Percentiles rank a stretch among this genome's conserved stretches.
Conservation (phyloP, 2,329 filamentous ascomycete genomes). For the Diaporthe vaccinii region DNA sequence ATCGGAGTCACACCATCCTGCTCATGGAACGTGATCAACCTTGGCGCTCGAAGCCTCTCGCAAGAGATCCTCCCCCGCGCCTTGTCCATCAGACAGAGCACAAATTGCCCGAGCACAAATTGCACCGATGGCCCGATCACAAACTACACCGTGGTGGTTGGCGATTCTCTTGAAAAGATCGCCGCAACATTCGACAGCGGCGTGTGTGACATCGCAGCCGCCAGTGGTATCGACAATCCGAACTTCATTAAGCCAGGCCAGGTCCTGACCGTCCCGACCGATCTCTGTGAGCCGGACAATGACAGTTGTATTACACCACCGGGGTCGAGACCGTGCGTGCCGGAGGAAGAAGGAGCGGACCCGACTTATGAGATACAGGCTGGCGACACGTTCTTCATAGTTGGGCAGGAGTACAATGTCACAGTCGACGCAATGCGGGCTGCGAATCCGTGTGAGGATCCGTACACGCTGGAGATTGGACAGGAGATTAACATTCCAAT, state of each 20-base stretch:
- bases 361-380: neutral
- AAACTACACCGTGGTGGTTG: constrained; percentile 21
- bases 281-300: constrained; percentile 31
- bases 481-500: constrained; percentile 13
- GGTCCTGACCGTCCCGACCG: constrained; percentile 21
- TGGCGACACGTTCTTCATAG: constrained; percentile 29
- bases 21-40: constrained; percentile 29
- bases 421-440: constrained; percentile 28
- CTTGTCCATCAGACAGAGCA: constrained; percentile 14
- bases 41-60: constrained; percentile 9
- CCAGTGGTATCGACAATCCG: neutral
- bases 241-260: constrained; percentile 26
- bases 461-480: constrained; percentile 21
- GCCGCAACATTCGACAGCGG: constrained; percentile 25
- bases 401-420: constrained; percentile 14
- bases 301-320: constrained; percentile 27
- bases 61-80: neutral
- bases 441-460: constrained; percentile 19
- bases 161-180: constrained; percentile 27
- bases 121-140: constrained; percentile 1
- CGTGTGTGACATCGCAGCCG: constrained; percentile 27
- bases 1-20: constrained; percentile 11
- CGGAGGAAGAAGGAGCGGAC: neutral
- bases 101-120: neutral
- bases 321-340: constrained; percentile 20